phyloP scores from a whole-genome alignment of 345 rosid species.

The Gossypium thurberi region DNA sequence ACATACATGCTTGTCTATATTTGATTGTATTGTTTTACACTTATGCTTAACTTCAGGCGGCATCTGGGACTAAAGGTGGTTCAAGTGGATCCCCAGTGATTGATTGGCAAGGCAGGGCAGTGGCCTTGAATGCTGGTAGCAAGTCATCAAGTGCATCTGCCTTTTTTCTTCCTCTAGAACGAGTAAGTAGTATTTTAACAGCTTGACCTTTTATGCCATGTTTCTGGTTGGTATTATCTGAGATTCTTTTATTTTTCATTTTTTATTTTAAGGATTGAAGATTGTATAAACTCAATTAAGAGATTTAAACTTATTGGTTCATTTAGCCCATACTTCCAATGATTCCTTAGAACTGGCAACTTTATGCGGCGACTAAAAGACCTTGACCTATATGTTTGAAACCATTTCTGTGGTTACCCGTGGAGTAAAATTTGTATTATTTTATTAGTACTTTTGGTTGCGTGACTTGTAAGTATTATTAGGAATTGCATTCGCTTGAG shows the following conservation, averaged over 20 bases:
- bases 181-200: slow-evolving; percentile 38
- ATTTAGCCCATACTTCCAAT: neutral
- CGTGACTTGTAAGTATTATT: neutral
- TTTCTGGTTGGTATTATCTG: slow-evolving; percentile 8
- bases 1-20: neutral
- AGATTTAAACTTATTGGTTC: neutral
- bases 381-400: neutral
- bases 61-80: slow-evolving; percentile 94
- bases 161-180: slow-evolving; percentile 78
- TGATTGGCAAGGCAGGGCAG: slow-evolving; percentile 93
- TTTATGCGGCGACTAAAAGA: neutral
- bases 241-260: neutral
- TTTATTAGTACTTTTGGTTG: neutral
- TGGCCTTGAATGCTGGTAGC: slow-evolving; percentile 98
- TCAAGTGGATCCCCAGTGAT: slow-evolving; percentile 99
- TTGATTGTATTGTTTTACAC: slow-evolving; percentile 3
- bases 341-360: neutral
- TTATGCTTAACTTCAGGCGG: slow-evolving; percentile 53
- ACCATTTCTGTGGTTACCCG: neutral
- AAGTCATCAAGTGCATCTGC: slow-evolving; percentile 88
- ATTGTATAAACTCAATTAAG: neutral
- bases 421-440: neutral
- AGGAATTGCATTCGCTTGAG: neutral
- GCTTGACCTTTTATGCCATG: neutral
- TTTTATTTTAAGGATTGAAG: neutral